These are phyloP conservation scores for Byssochlamys sp. DNA, from an alignment of 2,329 filamentous ascomycete species.

Conservation along the genomic window DNA sequence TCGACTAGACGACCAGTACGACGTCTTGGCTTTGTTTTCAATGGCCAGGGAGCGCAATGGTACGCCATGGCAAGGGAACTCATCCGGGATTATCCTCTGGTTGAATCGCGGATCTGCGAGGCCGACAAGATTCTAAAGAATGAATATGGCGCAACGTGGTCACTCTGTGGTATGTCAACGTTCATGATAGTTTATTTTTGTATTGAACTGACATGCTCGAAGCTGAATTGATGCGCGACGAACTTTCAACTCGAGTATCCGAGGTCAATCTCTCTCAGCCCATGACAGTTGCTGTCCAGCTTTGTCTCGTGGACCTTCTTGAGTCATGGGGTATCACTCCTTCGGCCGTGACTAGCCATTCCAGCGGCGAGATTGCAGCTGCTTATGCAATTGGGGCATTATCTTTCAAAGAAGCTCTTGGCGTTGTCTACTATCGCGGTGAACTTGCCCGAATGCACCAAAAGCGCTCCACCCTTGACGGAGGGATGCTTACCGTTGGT, in stretches of 20 bases:
- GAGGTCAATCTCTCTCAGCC: neutral
- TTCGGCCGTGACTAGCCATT: slow-evolving; percentile 14
- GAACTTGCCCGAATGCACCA: neutral
- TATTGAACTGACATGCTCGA: too few relatives aligned
- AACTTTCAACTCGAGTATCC: neutral
- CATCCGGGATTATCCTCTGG: neutral
- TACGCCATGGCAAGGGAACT: slow-evolving; percentile 3
- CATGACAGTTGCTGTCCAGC: slow-evolving; percentile 12
- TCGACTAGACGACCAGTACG: slow-evolving; percentile 1
- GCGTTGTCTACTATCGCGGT: slow-evolving; percentile 1
- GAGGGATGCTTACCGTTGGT: slow-evolving; percentile 4
- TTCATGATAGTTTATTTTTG: too few relatives aligned
- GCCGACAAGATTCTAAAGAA: too few relatives aligned
- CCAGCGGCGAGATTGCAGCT: slow-evolving; percentile 17
- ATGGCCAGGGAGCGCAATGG: slow-evolving; percentile 4
- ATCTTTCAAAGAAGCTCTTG: slow-evolving; percentile 1
- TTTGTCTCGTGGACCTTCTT: slow-evolving; percentile 16
- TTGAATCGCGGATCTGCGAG: neutral
- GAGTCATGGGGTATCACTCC: slow-evolving; percentile 9
- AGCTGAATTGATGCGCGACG: too few relatives aligned
- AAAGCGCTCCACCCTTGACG: neutral
- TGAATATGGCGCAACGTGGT: too few relatives aligned
- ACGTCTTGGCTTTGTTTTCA: slow-evolving; percentile 20
- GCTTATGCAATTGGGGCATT: slow-evolving; percentile 14
- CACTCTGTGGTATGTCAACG: too few relatives aligned